Conservation (phyloP, 306 rosid genomes). For the Malus sylvestris region DNA sequence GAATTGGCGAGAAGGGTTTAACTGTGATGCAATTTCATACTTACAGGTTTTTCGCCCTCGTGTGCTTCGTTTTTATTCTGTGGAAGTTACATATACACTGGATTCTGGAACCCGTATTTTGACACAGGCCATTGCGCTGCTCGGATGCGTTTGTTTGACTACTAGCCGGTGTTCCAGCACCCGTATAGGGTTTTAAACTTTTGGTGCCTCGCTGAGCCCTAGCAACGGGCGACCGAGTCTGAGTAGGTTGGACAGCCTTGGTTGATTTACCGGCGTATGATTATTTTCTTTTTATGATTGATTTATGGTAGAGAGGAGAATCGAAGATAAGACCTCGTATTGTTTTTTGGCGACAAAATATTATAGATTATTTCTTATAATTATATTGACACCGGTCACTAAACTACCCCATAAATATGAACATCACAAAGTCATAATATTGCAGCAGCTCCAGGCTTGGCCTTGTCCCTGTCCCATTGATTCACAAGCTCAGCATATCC, state of each 20-base stretch:
- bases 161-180: background rate
- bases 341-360: no score
- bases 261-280: no score
- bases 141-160: background rate
- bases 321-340: no score
- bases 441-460: constrained; percentile 19
- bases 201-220: background rate
- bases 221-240: no score
- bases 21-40: background rate
- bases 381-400: constrained; percentile 19
- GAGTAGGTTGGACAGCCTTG: no score
- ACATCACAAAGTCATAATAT: constrained; percentile 10
- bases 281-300: no score
- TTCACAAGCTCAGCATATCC: constrained; percentile 63
- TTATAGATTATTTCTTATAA: background rate
- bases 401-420: constrained; percentile 18
- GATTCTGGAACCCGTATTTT: background rate
- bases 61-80: background rate
- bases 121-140: background rate
- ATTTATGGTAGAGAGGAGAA: no score
- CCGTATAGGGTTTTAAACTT: background rate
- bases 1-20: background rate
- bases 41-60: background rate
- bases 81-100: background rate
- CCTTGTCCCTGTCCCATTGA: constrained; percentile 65